Conservation (phyloP, 192 early-diverging fungal genomes). For the Linnemannia zychae region DNA sequence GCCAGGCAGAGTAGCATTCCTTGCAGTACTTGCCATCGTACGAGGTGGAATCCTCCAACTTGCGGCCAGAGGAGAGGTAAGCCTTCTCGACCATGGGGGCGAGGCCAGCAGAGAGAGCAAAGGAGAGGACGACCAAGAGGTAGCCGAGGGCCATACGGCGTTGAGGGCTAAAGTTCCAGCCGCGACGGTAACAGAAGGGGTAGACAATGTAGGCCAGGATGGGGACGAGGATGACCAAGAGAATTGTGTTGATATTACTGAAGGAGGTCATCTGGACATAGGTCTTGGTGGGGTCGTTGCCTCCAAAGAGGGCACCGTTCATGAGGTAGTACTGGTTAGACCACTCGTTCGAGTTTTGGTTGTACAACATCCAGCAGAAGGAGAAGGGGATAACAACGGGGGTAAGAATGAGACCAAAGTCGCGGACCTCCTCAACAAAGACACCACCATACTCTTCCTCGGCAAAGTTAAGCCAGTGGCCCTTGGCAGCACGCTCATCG, state of each 20-base stretch:
- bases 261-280: conserved; percentile 37
- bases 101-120: conserved; percentile 48
- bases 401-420: conserved; percentile 46
- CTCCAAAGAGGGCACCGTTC: conserved; percentile 49
- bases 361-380: conserved; percentile 59
- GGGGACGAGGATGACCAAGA: conserved; percentile 67
- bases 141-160: conserved; percentile 69
- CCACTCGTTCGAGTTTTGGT: conserved; percentile 59
- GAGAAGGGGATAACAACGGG: conserved; percentile 44
- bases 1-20: conserved; percentile 50
- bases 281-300: neutral
- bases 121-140: conserved; percentile 64
- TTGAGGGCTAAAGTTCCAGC: conserved; percentile 56
- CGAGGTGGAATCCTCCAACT: neutral
- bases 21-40: conserved; percentile 46
- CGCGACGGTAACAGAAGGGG: conserved; percentile 62
- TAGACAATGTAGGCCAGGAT: conserved; percentile 65
- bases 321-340: conserved; percentile 53
- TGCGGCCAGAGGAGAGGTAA: conserved; percentile 12
- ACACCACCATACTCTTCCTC: conserved; percentile 58
- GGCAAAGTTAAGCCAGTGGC: conserved; percentile 60
- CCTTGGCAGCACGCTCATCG: conserved; percentile 41
- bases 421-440: conserved; percentile 44
- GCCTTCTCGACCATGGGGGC: conserved; percentile 37
- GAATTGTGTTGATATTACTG: conserved; percentile 60